Percentiles rank a stretch among this genome's conserved stretches.
Conservation (phyloP, 1,284 basidiomycete species). For the Tremellales sp. region DNA sequence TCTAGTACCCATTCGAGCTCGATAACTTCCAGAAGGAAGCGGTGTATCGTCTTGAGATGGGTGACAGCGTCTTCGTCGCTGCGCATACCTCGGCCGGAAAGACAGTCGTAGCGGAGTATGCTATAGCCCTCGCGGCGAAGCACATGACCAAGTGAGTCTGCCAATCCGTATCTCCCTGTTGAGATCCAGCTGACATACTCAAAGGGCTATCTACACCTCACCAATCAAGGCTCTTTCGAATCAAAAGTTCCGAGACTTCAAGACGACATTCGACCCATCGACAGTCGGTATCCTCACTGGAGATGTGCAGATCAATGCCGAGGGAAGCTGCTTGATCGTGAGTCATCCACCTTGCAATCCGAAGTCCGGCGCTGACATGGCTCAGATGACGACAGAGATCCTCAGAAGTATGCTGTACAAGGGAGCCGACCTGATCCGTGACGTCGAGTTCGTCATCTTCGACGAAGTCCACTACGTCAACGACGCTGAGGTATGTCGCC, state of each 20-base stretch:
- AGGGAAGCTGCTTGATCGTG: conserved; percentile 88
- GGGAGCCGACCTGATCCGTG: conserved; percentile 95
- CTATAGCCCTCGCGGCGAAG: conserved; percentile 90
- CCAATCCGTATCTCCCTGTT: background rate
- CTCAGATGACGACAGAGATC: conserved; percentile 96
- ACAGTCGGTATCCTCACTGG: conserved; percentile 97
- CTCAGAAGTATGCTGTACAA: conserved; percentile 97
- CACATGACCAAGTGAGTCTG: conserved; percentile 87
- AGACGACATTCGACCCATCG: conserved; percentile 85
- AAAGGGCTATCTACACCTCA: conserved; percentile 94
- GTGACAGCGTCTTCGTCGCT: conserved; percentile 96
- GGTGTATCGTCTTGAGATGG: conserved; percentile 94
- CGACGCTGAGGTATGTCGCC: conserved; percentile 82
- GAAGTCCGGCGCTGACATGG: background rate
- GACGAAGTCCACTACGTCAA: conserved; percentile 99
- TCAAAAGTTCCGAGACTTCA: conserved; percentile 99
- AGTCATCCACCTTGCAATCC: conserved; percentile 13
- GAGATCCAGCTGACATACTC: conserved; percentile 7
- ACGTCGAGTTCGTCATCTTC: conserved; percentile 99
- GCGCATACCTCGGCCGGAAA: conserved; percentile 99
- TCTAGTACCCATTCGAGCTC: conserved; percentile 75
- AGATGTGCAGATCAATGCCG: conserved; percentile 98
- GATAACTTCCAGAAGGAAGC: conserved; percentile 97
- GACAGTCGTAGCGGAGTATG: conserved; percentile 98
- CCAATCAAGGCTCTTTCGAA: conserved; percentile 99